Evolutionary conservation across 441 rosid genomes (phyloP).

Genomic region (Hura crepitans): DNA sequence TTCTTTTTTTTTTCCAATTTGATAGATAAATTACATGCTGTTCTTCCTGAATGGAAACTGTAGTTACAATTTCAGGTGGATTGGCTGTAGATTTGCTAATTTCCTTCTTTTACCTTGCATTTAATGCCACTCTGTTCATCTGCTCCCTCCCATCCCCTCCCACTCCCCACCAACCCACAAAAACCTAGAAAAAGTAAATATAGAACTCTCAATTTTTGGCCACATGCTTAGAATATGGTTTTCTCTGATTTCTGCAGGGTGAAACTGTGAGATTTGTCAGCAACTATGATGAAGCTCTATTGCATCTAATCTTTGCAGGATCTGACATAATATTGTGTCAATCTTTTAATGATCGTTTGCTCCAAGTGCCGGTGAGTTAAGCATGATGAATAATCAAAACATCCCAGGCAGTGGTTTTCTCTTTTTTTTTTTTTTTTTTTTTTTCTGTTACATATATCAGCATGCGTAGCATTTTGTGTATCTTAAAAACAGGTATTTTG

Average conservation of each 20-base stretch:
- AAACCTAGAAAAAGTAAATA: not conserved
- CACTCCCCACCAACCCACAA: not conserved
- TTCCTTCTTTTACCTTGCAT: not conserved
- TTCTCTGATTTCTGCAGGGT: conserved; percentile 37
- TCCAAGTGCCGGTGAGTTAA: conserved; percentile 57
- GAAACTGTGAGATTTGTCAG: conserved; percentile 39
- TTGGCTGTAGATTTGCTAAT: not conserved
- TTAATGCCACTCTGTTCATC: not conserved
- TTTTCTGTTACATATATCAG: not conserved
- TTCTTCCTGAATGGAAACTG: not conserved
- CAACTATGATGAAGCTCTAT: conserved; percentile 40
- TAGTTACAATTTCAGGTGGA: not conserved
- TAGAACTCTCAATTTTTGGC: not conserved
- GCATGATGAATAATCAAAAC: conserved; percentile 11
- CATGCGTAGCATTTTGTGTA: not conserved
- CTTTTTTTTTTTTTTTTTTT: not conserved
- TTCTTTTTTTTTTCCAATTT: not conserved
- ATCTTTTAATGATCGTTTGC: conserved; percentile 50
- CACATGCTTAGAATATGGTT: conserved; percentile 7
- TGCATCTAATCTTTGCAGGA: conserved; percentile 56
- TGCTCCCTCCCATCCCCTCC: too few species aligned
- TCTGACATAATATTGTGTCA: conserved; percentile 60
- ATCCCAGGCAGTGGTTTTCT: not conserved
- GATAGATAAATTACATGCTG: not conserved
- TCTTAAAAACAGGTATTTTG: not conserved